Percentiles rank a stretch among this genome's conserved stretches.
Conservation (phyloP, 2,329 filamentous ascomycete species). For the Thermomyces lanuginosus region DNA sequence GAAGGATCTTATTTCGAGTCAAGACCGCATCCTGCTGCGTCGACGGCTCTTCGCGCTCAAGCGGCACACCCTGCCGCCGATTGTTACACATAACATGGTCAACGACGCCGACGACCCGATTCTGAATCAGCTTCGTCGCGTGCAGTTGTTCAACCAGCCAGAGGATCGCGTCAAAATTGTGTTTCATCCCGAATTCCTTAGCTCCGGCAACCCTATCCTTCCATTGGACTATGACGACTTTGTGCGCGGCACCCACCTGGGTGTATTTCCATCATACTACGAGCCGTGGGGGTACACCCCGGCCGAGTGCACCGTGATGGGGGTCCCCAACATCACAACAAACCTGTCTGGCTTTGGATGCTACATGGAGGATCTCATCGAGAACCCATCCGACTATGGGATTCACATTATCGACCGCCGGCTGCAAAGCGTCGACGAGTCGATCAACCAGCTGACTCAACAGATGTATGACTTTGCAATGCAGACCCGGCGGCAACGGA, state of each 20-base stretch:
- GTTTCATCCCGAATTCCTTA: conserved; percentile 96
- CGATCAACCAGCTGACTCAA: conserved; percentile 81
- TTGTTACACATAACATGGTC: conserved; percentile 97
- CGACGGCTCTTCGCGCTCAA: conserved; percentile 95
- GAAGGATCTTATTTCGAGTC: conserved; percentile 82
- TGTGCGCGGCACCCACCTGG: conserved; percentile 87
- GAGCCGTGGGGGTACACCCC: conserved; percentile 99
- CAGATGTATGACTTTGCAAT: conserved; percentile 87
- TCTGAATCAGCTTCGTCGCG: conserved; percentile 84
- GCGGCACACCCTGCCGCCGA: conserved; percentile 71
- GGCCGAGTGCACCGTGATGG: conserved; percentile 97
- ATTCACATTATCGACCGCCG: conserved; percentile 98
- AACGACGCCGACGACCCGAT: conserved; percentile 90
- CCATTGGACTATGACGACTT: conserved; percentile 98
- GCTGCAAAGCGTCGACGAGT: conserved; percentile 90
- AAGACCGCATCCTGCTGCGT: conserved; percentile 83
- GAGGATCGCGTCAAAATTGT: conserved; percentile 91
- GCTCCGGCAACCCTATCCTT: conserved; percentile 84
- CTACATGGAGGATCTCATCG: conserved; percentile 98
- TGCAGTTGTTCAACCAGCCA: conserved; percentile 93
- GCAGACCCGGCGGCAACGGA: conserved; percentile 90
- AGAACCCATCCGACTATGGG: conserved; percentile 93
- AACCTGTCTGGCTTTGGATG: conserved; percentile 96
- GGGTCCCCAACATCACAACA: conserved; percentile 92
- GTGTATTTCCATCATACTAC: conserved; percentile 94